These are phyloP conservation scores for Amniculicola lignicola DNA, from an alignment of 495 filamentous ascomycete species.

Conservation along the genomic window DNA sequence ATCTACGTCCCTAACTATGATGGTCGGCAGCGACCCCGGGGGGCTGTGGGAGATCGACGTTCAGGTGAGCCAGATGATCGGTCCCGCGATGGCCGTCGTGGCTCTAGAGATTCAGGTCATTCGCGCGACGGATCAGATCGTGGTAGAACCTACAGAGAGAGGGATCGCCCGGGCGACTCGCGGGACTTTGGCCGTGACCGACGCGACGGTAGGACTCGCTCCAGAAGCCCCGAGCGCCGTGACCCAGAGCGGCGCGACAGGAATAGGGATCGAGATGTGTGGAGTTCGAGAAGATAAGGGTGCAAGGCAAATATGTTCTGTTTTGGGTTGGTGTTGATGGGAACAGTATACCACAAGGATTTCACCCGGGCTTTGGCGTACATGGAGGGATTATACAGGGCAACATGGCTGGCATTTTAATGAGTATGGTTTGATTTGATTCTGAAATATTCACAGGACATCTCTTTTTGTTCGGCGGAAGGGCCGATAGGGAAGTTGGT, in stretches of 20 bases:
- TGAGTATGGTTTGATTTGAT: no score
- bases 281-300: constrained; percentile 10
- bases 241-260: constrained; percentile 9
- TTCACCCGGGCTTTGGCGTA: no score
- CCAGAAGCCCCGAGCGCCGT: constrained; percentile 25
- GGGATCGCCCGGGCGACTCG: constrained; percentile 24
- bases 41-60: constrained; percentile 10
- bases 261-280: constrained; percentile 27
- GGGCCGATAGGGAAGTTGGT: no score
- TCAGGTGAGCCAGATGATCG: constrained; percentile 31
- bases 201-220: constrained; percentile 23
- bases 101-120: constrained; percentile 30
- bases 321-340: no score
- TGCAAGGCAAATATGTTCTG: background rate
- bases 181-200: constrained; percentile 21
- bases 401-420: no score
- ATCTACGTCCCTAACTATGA: constrained; percentile 39
- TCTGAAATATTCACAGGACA: no score
- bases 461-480: no score
- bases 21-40: constrained; percentile 2
- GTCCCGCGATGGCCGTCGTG: constrained; percentile 27
- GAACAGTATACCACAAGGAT: no score
- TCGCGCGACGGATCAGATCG: constrained; percentile 28
- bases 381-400: no score
- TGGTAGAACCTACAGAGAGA: constrained; percentile 19